These are phyloP conservation scores for Exophiala sp. DNA, from an alignment of 2,329 filamentous ascomycete species.

Conservation along the genomic window DNA sequence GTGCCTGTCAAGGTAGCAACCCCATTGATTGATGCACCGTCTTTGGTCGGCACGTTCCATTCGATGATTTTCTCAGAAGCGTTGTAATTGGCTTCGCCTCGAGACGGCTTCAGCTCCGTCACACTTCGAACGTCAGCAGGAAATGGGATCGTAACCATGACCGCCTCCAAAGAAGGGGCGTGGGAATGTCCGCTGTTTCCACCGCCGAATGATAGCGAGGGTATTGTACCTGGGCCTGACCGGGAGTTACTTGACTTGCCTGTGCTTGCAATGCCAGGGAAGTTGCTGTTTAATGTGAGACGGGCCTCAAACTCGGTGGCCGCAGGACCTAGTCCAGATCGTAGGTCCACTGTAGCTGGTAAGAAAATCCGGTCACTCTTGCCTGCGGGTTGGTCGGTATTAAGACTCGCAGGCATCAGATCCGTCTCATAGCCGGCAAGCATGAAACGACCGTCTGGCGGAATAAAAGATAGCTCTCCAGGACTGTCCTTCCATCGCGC, in stretches of 20 bases:
- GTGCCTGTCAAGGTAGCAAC: slow-evolving; percentile 73
- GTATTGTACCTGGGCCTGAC: slow-evolving; percentile 44
- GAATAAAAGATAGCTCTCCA: slow-evolving; percentile 90
- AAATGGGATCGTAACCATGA: slow-evolving; percentile 72
- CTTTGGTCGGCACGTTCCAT: slow-evolving; percentile 76
- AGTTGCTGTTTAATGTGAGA: slow-evolving; percentile 63
- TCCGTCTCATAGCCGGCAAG: slow-evolving; percentile 93
- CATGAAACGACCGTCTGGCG: slow-evolving; percentile 89
- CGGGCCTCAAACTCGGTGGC: slow-evolving; percentile 87
- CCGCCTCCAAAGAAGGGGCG: slow-evolving; percentile 64
- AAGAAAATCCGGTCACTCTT: slow-evolving; percentile 63
- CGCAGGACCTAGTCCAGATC: slow-evolving; percentile 65
- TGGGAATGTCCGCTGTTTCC: slow-evolving; percentile 49
- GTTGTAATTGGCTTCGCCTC: slow-evolving; percentile 77
- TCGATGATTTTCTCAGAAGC: slow-evolving; percentile 66
- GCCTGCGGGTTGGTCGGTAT: slow-evolving; percentile 50
- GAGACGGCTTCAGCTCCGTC: slow-evolving; percentile 70
- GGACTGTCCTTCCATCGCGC: slow-evolving; percentile 84
- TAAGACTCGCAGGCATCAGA: slow-evolving; percentile 64
- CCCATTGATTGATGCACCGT: slow-evolving; percentile 60
- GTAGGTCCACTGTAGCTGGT: slow-evolving; percentile 74
- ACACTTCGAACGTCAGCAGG: slow-evolving; percentile 74
- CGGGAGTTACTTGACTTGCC: slow-evolving; percentile 27
- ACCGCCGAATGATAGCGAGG: slow-evolving; percentile 45
- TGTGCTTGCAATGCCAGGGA: slow-evolving; percentile 42